These are phyloP conservation scores for Trametes sanguinea DNA, from an alignment of 768 basidiomycete species.

Conservation along the genomic window DNA sequence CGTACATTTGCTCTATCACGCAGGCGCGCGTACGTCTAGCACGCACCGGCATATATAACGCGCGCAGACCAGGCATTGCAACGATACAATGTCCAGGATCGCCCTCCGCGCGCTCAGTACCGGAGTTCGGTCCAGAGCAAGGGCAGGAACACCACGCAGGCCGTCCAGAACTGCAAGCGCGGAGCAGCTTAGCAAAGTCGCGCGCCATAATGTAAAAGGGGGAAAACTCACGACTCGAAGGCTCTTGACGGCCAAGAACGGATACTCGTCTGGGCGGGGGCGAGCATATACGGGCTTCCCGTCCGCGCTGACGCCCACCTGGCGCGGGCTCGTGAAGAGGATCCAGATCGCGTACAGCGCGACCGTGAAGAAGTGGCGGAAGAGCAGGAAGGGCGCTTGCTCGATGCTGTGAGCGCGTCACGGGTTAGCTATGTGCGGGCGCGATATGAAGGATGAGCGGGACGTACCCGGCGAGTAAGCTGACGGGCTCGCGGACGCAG, in stretches of 20 bases:
- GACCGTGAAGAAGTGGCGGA: conserved; percentile 92
- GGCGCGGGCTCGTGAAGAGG: conserved; percentile 69
- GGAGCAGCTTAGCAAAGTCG: too few species aligned
- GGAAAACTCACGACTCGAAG: conserved; percentile 78
- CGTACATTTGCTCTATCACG: too few species aligned
- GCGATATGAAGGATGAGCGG: too few species aligned
- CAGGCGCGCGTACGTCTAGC: too few species aligned
- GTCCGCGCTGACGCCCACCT: conserved; percentile 33
- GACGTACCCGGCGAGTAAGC: conserved; percentile 78
- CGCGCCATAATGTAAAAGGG: too few species aligned
- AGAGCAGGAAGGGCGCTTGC: conserved; percentile 77
- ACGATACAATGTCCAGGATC: too few species aligned
- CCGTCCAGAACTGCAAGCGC: conserved; percentile 7
- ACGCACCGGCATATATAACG: too few species aligned
- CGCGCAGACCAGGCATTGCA: too few species aligned
- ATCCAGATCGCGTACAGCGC: conserved; percentile 94
- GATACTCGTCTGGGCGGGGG: conserved; percentile 67
- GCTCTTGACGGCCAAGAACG: conserved; percentile 59
- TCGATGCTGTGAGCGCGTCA: conserved; percentile 53
- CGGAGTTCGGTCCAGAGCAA: conserved; percentile 8
- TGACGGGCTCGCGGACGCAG: conserved; percentile 85
- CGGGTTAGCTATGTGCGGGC: not conserved
- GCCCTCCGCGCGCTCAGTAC: conserved; percentile 3
- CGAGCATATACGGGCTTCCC: conserved; percentile 45
- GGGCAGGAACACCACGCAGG: conserved; percentile 8